These are phyloP conservation scores for Amaranthus cruentus DNA, from an alignment of 148 eudicot species.

Conservation along the genomic window DNA sequence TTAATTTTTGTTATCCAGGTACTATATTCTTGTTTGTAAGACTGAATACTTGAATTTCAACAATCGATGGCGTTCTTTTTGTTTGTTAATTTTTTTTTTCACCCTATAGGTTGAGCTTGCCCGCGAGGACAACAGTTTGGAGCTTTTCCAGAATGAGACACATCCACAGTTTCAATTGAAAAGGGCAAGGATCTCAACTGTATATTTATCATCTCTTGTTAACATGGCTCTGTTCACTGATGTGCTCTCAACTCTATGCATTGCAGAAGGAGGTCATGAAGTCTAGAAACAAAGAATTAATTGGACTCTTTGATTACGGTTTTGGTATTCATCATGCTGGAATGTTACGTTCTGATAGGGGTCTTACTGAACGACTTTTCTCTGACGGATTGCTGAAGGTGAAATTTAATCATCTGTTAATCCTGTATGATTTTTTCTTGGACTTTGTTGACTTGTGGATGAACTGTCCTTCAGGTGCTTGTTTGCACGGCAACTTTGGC, in stretches of 20 bases:
- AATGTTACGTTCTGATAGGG: slow-evolving; percentile 95
- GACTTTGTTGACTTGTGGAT: slow-evolving; percentile 13
- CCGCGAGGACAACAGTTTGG: slow-evolving; percentile 50
- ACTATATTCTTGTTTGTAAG: not conserved
- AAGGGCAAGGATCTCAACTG: slow-evolving; percentile 50
- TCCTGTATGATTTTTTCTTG: slow-evolving; percentile 4
- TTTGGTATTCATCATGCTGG: slow-evolving; percentile 99
- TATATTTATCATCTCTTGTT: slow-evolving; percentile 3
- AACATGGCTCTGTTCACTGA: slow-evolving; percentile 9
- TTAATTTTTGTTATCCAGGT: not conserved
- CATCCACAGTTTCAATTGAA: slow-evolving; percentile 75
- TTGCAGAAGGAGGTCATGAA: slow-evolving; percentile 78
- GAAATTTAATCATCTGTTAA: not conserved
- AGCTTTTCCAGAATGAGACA: slow-evolving; percentile 63
- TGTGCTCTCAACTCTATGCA: slow-evolving; percentile 21
- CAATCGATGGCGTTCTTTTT: slow-evolving; percentile 12
- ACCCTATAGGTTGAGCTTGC: slow-evolving; percentile 71
- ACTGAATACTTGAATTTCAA: not conserved
- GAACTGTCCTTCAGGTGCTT: slow-evolving; percentile 55
- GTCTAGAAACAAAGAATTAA: slow-evolving; percentile 89
- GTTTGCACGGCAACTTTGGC: slow-evolving; percentile 99
- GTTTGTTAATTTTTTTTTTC: slow-evolving; percentile 11
- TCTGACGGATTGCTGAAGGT: slow-evolving; percentile 86
- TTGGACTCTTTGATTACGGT: slow-evolving; percentile 83
- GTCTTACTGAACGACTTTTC: slow-evolving; percentile 90